phyloP scores from a whole-genome alignment of 2,329 filamentous ascomycete genomes.

The Esteya vermicola region DNA sequence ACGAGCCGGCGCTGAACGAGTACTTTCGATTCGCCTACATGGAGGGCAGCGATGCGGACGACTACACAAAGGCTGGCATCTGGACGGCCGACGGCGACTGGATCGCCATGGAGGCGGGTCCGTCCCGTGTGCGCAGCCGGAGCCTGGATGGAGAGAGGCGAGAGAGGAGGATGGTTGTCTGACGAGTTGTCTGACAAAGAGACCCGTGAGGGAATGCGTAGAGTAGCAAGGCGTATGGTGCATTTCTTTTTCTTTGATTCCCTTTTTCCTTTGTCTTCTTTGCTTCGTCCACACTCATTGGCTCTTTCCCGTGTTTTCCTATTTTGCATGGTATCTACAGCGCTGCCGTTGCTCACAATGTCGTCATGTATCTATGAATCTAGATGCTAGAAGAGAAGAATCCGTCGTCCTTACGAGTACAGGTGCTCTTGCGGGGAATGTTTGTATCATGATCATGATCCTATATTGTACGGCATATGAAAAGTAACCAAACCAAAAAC shows the following conservation, averaged over 20 bases:
- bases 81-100: constrained; percentile 54
- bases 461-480: too few relatives aligned
- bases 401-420: too few relatives aligned
- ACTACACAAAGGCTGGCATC: constrained; percentile 62
- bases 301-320: too few relatives aligned
- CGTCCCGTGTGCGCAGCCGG: constrained; percentile 29
- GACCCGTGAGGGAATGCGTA: not conserved
- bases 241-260: not conserved
- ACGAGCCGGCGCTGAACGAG: constrained; percentile 34
- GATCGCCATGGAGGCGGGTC: constrained; percentile 49
- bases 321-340: too few relatives aligned
- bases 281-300: too few relatives aligned
- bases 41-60: constrained; percentile 46
- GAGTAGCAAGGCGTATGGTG: too few relatives aligned
- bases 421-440: too few relatives aligned
- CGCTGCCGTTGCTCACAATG: too few relatives aligned
- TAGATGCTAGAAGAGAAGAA: constrained; percentile 1
- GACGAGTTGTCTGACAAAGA: too few relatives aligned
- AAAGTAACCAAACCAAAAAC: too few relatives aligned
- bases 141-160: constrained; percentile 8
- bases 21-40: constrained; percentile 71
- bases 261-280: not conserved
- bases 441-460: too few relatives aligned
- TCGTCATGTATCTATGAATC: not conserved
- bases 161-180: not conserved